phyloP scores from a whole-genome alignment of 2,329 filamentous ascomycete genomes.

The Exophiala phaeomuriformis region DNA sequence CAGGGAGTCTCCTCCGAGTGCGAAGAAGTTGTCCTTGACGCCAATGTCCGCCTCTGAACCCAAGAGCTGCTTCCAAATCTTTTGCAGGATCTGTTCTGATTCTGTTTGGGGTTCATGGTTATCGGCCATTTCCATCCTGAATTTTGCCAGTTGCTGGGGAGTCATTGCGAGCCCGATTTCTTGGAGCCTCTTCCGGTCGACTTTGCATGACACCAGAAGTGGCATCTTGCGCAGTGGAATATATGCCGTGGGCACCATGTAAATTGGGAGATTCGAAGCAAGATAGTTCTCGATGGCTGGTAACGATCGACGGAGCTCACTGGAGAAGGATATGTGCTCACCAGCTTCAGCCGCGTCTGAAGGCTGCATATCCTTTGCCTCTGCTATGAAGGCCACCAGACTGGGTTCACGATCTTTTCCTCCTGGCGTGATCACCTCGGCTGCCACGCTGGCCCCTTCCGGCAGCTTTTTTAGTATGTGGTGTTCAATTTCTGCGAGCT shows the following conservation, averaged over 20 bases:
- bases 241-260: conserved; percentile 41
- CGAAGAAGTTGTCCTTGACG: conserved; percentile 33
- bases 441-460: not conserved
- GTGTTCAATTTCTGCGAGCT: conserved; percentile 29
- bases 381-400: conserved; percentile 1
- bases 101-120: not conserved
- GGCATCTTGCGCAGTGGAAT: conserved; percentile 38
- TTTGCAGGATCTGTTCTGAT: not conserved
- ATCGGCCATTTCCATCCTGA: not conserved
- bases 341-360: conserved; percentile 32
- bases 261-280: conserved; percentile 11
- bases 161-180: not conserved
- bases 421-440: not conserved
- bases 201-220: conserved; percentile 11
- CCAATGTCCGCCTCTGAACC: conserved; percentile 31
- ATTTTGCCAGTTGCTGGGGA: not conserved
- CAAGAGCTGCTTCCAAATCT: conserved; percentile 32
- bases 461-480: not conserved
- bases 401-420: conserved; percentile 23
- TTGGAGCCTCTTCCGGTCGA: not conserved
- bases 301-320: not conserved
- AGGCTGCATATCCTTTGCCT: conserved; percentile 33
- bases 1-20: conserved; percentile 31
- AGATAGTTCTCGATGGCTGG: not conserved
- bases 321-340: not conserved